Evolutionary conservation across 208 protist species (phyloP).

Genomic region (Tritrichomonas musculus): DNA sequence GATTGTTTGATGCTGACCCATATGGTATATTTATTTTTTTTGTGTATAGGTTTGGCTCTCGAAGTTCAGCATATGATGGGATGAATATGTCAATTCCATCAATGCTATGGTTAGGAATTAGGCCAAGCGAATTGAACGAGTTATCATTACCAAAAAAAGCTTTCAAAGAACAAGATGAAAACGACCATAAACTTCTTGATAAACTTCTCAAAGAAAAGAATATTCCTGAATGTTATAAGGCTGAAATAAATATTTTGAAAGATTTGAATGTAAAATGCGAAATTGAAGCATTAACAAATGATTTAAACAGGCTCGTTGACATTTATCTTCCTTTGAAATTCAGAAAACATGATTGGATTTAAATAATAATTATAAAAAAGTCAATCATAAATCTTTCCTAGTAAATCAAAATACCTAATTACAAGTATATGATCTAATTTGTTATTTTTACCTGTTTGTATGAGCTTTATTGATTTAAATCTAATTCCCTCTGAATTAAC

Average conservation of each 20-base stretch:
- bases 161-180: conserved; percentile 21
- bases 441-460: too few species aligned
- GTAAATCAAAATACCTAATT: too few species aligned
- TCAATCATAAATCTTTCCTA: too few species aligned
- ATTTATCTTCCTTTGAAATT: conserved; percentile 54
- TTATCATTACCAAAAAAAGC: not conserved
- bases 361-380: too few species aligned
- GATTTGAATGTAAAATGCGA: conserved; percentile 54
- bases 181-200: conserved; percentile 46
- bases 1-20: conserved; percentile 56
- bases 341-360: conserved; percentile 57
- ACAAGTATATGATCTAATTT: too few species aligned
- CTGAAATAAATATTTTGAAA: conserved; percentile 52
- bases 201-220: not conserved
- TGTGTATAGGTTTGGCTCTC: conserved; percentile 56
- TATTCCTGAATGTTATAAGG: not conserved
- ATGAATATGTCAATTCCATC: conserved; percentile 49
- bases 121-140: conserved; percentile 50
- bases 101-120: conserved; percentile 59
- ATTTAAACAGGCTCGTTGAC: conserved; percentile 53
- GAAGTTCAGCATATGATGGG: conserved; percentile 57
- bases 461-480: too few species aligned
- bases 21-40: conserved; percentile 59
- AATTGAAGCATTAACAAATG: conserved; percentile 55
- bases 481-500: too few species aligned